A percentile compares a stretch with the other conserved stretches of the same genome.
These are phyloP conservation scores for Fusarium sp. DNA, from an alignment of 2,329 filamentous ascomycete species.

Conservation along the genomic window DNA sequence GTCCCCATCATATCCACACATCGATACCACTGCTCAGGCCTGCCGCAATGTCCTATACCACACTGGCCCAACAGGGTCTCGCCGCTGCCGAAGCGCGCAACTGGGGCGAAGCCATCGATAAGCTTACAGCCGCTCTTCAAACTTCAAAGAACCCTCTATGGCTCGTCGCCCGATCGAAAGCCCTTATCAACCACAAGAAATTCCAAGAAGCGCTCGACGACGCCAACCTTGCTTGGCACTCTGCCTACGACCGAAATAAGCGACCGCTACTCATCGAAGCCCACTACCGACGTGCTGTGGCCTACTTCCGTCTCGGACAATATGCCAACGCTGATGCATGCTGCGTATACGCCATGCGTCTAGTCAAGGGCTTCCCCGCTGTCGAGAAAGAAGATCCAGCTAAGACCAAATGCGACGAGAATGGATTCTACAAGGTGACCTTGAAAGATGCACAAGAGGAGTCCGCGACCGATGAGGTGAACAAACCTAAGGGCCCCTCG, in stretches of 20 bases:
- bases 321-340: constrained; percentile 82
- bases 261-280: constrained; percentile 82
- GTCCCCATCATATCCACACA: neutral
- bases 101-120: constrained; percentile 74
- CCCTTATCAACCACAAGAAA: constrained; percentile 74
- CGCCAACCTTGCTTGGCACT: constrained; percentile 73
- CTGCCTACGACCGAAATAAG: constrained; percentile 75
- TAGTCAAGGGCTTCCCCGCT: constrained; percentile 52
- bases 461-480: constrained; percentile 50
- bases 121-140: constrained; percentile 76
- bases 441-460: constrained; percentile 48
- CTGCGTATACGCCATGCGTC: constrained; percentile 67
- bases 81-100: constrained; percentile 72
- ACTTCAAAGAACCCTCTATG: constrained; percentile 78
- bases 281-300: constrained; percentile 82
- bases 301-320: constrained; percentile 75
- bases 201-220: constrained; percentile 75
- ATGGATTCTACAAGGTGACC: constrained; percentile 62
- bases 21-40: neutral
- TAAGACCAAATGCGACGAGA: constrained; percentile 53
- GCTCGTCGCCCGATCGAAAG: constrained; percentile 84
- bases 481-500: constrained; percentile 33
- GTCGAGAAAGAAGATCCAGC: constrained; percentile 51
- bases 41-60: constrained; percentile 63
- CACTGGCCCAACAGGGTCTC: constrained; percentile 71